These are phyloP conservation scores for Hortiboletus flavorubellus DNA, from an alignment of 768 basidiomycete genomes.

Conservation along the genomic window DNA sequence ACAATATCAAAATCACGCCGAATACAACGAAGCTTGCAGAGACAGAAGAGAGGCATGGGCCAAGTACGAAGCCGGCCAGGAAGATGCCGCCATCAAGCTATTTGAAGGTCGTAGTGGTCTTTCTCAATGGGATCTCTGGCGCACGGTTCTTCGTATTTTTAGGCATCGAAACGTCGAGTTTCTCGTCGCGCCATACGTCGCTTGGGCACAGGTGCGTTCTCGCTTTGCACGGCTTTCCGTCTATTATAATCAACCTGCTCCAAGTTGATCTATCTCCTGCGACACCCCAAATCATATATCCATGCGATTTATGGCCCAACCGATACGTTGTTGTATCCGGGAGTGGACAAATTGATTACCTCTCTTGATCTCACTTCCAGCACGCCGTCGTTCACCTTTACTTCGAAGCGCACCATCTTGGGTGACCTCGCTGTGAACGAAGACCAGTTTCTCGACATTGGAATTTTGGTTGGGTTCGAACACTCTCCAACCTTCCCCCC, in stretches of 20 bases:
- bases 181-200: constrained; percentile 91
- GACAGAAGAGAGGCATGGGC: constrained; percentile 87
- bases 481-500: constrained; percentile 79
- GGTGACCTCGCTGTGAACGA: constrained; percentile 62
- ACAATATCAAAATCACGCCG: constrained; percentile 45
- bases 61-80: constrained; percentile 89
- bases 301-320: constrained; percentile 91
- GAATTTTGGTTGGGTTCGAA: constrained; percentile 88
- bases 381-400: constrained; percentile 75
- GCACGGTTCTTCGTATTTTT: constrained; percentile 88
- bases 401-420: constrained; percentile 76
- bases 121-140: constrained; percentile 90
- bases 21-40: constrained; percentile 64
- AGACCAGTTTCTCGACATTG: constrained; percentile 94
- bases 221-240: neutral
- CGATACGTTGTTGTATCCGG: constrained; percentile 86
- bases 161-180: constrained; percentile 95
- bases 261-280: constrained; percentile 91
- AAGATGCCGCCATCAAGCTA: constrained; percentile 81
- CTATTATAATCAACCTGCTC: constrained; percentile 6
- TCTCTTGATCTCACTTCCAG: constrained; percentile 71
- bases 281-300: constrained; percentile 90
- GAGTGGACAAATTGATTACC: constrained; percentile 86
- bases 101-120: constrained; percentile 75
- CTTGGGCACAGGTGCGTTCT: constrained; percentile 87